Base-by-base conservation (phyloP, 345 rosid species). In the Brassica cretica region DNA sequence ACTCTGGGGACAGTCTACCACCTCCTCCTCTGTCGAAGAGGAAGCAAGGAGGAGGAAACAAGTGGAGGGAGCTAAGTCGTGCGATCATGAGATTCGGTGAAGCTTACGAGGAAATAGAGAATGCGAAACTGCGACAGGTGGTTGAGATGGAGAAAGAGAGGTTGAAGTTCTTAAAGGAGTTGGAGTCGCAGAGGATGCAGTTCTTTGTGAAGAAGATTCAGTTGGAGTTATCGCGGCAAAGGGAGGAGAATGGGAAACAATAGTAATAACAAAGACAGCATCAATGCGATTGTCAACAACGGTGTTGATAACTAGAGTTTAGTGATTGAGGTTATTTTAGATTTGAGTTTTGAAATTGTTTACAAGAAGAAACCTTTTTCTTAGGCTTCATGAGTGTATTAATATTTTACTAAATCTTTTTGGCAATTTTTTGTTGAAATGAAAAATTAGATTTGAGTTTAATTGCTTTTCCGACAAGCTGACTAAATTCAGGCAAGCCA, bases 111-210 rank as follows among this genome's bases (percentile, higher is more conserved):
- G 85, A 86, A 60, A 90, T 94, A 0, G 98, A 94, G 91, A 89
- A 80, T 6, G 89, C 87, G 0, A 92, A 91, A 82, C 76, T 92
- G 84, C 88, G 85, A 81, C 97, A 91, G 55, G 88, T 90, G 74
- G 86, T 92, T 83, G 98, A 92, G 85, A 91, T 95, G 93, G 99
- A 95, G 88, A 95, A 95, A 83, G 85, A 91, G 76, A 86, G 98
- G 88, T 88, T 95, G 96, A 85, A 87, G 84, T 91, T 92, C 46
- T 87, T 86, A 1, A 91, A 92, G 76, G 99, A 95, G 79, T 27
- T 91, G 76, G 98, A 95, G 80, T 56, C 91, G 85, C 94, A 92
- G 89, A 89, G 94, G 78, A 95, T 93, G 94, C 94, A 93, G 80
- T 93, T 92, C 75, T 86, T 91, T 73, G 81, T 89, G 88, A 87